Evolutionary conservation across 2,329 filamentous ascomycete genomes (phyloP).

Genomic region (Microdochium nivale): DNA sequence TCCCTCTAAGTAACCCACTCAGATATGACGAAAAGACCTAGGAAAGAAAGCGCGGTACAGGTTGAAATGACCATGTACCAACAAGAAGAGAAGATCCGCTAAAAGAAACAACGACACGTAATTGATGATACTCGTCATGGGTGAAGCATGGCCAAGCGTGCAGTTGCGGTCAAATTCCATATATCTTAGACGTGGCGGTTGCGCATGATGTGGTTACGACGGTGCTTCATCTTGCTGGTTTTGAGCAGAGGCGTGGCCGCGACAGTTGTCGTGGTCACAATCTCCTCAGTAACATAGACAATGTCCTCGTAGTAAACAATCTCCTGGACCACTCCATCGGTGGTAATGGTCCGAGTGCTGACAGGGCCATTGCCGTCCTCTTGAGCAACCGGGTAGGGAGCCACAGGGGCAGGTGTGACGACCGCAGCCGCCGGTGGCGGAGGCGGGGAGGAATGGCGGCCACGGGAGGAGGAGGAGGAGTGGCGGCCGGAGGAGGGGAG

Average conservation of each 20-base stretch:
- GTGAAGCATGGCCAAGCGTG: neutral
- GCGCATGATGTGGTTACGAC: conserved; percentile 27
- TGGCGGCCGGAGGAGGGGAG: conserved; percentile 16
- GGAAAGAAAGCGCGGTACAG: neutral
- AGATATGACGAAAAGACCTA: neutral
- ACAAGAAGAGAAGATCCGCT: neutral
- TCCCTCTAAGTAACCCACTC: neutral
- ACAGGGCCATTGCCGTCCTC: conserved; percentile 22
- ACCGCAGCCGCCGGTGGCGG: conserved; percentile 23
- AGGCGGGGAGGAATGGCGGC: neutral
- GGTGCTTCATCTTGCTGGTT: conserved; percentile 14
- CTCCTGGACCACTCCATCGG: conserved; percentile 41
- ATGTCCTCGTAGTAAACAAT: conserved; percentile 48
- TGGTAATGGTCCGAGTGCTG: conserved; percentile 46
- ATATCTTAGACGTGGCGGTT: conserved; percentile 21
- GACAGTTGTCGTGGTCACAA: conserved; percentile 31
- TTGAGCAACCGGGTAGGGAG: neutral
- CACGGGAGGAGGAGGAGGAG: conserved; percentile 4
- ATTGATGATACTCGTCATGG: neutral
- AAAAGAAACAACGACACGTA: neutral
- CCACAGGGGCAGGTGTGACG: conserved; percentile 8
- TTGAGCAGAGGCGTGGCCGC: conserved; percentile 23
- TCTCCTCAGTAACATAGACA: conserved; percentile 41
- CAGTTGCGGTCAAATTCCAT: neutral
- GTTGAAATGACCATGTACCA: neutral